Percentiles rank a stretch among this genome's conserved stretches.
Evolutionary conservation across 1,284 basidiomycete species (phyloP).

Genomic region (Rhizoctonia solani): DNA sequence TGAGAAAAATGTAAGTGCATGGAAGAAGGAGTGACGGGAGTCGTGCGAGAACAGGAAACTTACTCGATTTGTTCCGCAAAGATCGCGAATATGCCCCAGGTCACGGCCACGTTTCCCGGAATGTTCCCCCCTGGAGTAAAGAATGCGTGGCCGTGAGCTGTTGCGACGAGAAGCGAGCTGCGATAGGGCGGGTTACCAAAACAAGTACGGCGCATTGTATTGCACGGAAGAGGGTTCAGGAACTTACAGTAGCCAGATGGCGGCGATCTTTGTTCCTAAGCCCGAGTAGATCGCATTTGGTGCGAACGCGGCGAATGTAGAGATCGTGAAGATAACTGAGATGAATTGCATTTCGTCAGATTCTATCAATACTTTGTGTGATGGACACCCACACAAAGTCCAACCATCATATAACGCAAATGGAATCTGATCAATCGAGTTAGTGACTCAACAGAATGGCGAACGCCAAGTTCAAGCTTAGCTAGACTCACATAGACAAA

Average conservation of each 20-base stretch:
- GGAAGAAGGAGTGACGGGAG: background rate
- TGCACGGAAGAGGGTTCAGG: background rate
- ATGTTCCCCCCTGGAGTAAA: slow-evolving; percentile 37
- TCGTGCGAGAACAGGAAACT: slow-evolving; percentile 2
- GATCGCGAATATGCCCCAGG: slow-evolving; percentile 36
- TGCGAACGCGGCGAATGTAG: slow-evolving; percentile 38
- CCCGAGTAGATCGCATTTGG: slow-evolving; percentile 38
- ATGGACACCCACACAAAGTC: slow-evolving; percentile 36
- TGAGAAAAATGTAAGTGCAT: background rate
- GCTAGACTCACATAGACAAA: slow-evolving; percentile 38
- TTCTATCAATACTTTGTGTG: background rate
- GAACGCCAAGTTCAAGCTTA: background rate
- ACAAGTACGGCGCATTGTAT: background rate
- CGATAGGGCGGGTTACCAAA: too few species aligned
- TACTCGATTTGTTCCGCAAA: slow-evolving; percentile 36
- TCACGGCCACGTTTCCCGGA: slow-evolving; percentile 34
- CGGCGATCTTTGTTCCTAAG: slow-evolving; percentile 35
- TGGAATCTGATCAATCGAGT: slow-evolving; percentile 31
- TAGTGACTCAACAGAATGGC: slow-evolving; percentile 11
- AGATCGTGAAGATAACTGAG: slow-evolving; percentile 36
- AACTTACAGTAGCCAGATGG: slow-evolving; percentile 40
- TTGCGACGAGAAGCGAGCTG: slow-evolving; percentile 35
- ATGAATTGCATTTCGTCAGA: background rate
- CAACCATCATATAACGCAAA: slow-evolving; percentile 39
- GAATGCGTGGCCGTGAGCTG: slow-evolving; percentile 36